Percentiles rank a stretch among this genome's conserved stretches.
phyloP scores from a whole-genome alignment of 2,329 filamentous ascomycete genomes.

The Colletotrichum australisinense region DNA sequence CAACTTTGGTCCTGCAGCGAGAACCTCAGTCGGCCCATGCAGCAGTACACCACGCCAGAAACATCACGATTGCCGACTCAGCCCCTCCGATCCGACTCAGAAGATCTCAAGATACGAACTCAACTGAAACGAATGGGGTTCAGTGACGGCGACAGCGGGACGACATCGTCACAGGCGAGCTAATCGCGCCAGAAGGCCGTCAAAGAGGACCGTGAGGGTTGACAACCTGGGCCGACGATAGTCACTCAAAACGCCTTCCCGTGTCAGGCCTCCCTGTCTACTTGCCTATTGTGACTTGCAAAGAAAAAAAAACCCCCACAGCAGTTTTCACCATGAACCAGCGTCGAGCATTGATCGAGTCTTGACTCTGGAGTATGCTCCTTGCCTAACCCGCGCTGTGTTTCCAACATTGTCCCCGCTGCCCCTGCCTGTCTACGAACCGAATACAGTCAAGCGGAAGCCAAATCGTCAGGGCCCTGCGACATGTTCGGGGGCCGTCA shows the following conservation, averaged over 20 bases:
- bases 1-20: conserved; percentile 8
- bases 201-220: background rate
- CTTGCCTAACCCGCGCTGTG: conserved; percentile 2
- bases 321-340: background rate
- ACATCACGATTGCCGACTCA: conserved; percentile 14
- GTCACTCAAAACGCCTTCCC: background rate
- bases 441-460: conserved; percentile 16
- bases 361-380: background rate
- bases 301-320: background rate
- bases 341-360: background rate
- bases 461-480: conserved; percentile 17
- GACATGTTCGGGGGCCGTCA: conserved; percentile 8
- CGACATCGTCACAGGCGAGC: background rate
- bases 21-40: conserved; percentile 7
- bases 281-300: background rate
- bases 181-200: background rate
- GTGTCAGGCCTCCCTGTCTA: conserved; percentile 30
- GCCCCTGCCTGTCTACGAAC: background rate
- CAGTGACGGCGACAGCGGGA: background rate
- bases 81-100: background rate
- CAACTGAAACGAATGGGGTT: conserved; percentile 27
- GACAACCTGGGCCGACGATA: background rate
- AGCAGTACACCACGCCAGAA: conserved; percentile 5
- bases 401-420: background rate
- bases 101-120: conserved; percentile 24